phyloP scores from a whole-genome alignment of 192 early-diverging fungal species.

The Piromyces sp. region DNA sequence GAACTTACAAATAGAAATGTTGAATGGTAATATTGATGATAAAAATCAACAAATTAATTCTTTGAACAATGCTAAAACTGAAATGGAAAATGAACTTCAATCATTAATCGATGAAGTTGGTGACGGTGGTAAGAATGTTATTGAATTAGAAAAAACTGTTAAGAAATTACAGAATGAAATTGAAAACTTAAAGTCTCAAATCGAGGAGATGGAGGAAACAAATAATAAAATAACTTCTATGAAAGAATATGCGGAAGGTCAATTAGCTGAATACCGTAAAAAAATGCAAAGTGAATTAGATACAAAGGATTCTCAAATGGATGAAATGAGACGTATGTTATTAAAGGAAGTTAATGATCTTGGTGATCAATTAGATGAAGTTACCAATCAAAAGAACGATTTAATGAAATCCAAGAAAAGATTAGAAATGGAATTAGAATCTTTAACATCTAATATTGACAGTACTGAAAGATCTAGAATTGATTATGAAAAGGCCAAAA shows the following conservation, averaged over 20 bases:
- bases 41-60: neutral
- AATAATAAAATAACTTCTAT: slow-evolving; percentile 14
- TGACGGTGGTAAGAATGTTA: slow-evolving; percentile 53
- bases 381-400: slow-evolving; percentile 23
- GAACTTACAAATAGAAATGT: neutral
- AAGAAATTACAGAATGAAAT: slow-evolving; percentile 10
- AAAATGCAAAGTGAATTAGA: slow-evolving; percentile 36
- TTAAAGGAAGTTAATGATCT: slow-evolving; percentile 41
- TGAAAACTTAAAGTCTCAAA: slow-evolving; percentile 28
- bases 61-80: slow-evolving; percentile 3
- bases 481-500: slow-evolving; percentile 46
- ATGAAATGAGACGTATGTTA: slow-evolving; percentile 58
- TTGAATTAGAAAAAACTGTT: slow-evolving; percentile 51
- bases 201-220: slow-evolving; percentile 46
- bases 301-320: slow-evolving; percentile 41
- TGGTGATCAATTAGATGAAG: slow-evolving; percentile 33
- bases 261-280: slow-evolving; percentile 50
- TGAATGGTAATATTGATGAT: neutral
- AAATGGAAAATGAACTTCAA: slow-evolving; percentile 42
- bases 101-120: slow-evolving; percentile 53
- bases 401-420: slow-evolving; percentile 35
- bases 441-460: slow-evolving; percentile 29
- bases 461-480: slow-evolving; percentile 38
- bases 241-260: slow-evolving; percentile 20
- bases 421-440: slow-evolving; percentile 43